These are phyloP conservation scores for Claviceps purpurea DNA, from an alignment of 2,329 filamentous ascomycete species.

Conservation along the genomic window DNA sequence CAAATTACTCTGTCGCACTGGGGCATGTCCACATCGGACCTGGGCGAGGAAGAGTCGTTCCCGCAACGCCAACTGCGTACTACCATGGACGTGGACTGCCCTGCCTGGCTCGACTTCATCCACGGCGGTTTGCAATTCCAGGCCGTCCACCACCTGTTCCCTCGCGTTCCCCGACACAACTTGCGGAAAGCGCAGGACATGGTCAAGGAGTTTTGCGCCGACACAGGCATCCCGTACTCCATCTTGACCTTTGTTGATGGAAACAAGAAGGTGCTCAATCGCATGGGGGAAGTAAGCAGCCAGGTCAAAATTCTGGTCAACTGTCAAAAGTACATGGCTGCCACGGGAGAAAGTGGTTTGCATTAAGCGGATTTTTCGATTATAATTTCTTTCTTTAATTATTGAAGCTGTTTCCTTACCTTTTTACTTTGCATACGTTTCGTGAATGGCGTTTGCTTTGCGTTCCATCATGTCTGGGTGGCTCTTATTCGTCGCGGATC, in stretches of 20 bases:
- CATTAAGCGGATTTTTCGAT: not conserved
- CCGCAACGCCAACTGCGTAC: conserved; percentile 56
- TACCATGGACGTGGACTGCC: conserved; percentile 63
- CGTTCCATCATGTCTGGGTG: not conserved
- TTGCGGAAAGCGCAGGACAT: conserved; percentile 45
- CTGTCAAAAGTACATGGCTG: conserved; percentile 39
- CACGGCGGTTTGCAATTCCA: conserved; percentile 64
- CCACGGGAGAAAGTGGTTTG: conserved; percentile 31
- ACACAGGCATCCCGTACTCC: conserved; percentile 49
- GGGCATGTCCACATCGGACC: conserved; percentile 54
- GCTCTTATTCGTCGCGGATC: no score
- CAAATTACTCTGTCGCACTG: conserved; percentile 63
- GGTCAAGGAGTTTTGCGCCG: conserved; percentile 50
- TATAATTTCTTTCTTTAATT: not conserved
- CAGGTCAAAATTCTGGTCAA: conserved; percentile 47
- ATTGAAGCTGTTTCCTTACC: not conserved
- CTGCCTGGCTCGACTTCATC: conserved; percentile 57
- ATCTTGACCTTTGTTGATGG: conserved; percentile 49
- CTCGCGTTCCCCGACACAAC: conserved; percentile 55
- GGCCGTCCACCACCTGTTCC: conserved; percentile 57
- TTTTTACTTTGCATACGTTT: not conserved
- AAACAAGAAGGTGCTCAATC: conserved; percentile 37
- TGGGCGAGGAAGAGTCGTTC: conserved; percentile 53
- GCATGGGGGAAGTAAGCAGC: conserved; percentile 43
- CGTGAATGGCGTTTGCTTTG: not conserved